Conservation (phyloP, 208 protist genomes). For the Leishmania arabica region DNA sequence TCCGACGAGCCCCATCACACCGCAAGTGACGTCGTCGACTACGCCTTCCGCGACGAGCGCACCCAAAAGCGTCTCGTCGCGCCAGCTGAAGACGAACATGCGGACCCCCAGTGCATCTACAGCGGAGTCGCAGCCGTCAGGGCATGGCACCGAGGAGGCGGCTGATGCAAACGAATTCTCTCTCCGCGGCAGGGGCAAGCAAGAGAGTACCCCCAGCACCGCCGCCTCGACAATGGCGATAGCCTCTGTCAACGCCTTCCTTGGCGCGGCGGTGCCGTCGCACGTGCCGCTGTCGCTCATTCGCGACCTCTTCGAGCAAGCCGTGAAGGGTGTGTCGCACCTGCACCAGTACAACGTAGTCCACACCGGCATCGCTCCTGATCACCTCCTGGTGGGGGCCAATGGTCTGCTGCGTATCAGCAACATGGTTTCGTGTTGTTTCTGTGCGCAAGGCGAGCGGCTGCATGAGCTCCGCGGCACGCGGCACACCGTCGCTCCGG, state of each 20-base stretch:
- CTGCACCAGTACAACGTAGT: constrained; percentile 77
- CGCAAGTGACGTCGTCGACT: not conserved
- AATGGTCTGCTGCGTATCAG: constrained; percentile 73
- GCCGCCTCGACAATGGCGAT: not conserved
- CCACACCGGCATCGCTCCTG: constrained; percentile 82
- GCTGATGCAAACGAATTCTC: not conserved
- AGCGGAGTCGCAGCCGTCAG: not conserved
- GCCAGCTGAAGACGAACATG: constrained; percentile 1
- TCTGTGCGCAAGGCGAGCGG: constrained; percentile 47
- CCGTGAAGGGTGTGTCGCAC: constrained; percentile 72
- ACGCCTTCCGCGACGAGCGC: not conserved
- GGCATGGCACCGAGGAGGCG: not conserved
- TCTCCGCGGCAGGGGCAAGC: not conserved
- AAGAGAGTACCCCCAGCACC: not conserved
- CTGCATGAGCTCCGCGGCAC: constrained; percentile 74
- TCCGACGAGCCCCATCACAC: not conserved
- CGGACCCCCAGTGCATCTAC: not conserved
- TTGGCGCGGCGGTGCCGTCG: not conserved
- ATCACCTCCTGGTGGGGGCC: constrained; percentile 78
- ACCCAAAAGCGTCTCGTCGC: constrained; percentile 1
- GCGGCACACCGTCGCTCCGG: constrained; percentile 84
- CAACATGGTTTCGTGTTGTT: constrained; percentile 73
- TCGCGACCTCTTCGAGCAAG: constrained; percentile 61
- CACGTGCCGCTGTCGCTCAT: constrained; percentile 28
- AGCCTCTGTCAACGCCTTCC: constrained; percentile 2